phyloP scores from a whole-genome alignment of 208 protist genomes.

The Leishmania lainsoni region DNA sequence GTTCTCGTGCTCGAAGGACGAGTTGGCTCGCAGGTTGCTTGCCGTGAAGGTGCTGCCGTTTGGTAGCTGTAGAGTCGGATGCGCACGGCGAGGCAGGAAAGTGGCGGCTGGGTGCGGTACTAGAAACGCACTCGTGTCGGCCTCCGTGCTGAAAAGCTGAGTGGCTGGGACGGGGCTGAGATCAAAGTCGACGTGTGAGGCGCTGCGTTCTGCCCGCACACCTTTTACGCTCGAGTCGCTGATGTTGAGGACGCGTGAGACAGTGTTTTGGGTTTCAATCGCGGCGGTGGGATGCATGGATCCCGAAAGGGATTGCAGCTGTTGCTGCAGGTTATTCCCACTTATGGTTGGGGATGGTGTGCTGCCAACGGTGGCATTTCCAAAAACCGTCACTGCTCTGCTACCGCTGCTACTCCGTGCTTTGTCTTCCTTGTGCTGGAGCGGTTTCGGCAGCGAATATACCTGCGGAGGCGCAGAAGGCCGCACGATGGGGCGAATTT shows the following conservation, averaged over 20 bases:
- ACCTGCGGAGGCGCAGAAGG: not conserved
- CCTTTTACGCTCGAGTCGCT: slow-evolving; percentile 30
- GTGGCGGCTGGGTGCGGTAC: slow-evolving; percentile 7
- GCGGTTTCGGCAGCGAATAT: not conserved
- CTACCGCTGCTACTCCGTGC: slow-evolving; percentile 7
- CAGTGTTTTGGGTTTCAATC: slow-evolving; percentile 9
- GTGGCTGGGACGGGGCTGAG: slow-evolving; percentile 23
- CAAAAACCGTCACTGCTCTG: slow-evolving; percentile 6
- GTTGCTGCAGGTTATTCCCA: slow-evolving; percentile 8
- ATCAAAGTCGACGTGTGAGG: slow-evolving; percentile 31
- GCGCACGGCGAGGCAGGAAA: slow-evolving; percentile 12
- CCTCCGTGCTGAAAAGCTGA: slow-evolving; percentile 24
- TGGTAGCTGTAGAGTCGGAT: slow-evolving; percentile 26
- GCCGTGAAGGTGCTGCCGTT: slow-evolving; percentile 37
- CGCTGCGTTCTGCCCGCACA: slow-evolving; percentile 16
- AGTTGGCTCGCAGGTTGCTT: slow-evolving; percentile 34
- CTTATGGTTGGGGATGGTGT: slow-evolving; percentile 13
- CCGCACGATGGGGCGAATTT: slow-evolving; percentile 17
- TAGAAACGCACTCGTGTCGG: slow-evolving; percentile 9
- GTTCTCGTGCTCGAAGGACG: slow-evolving; percentile 21
- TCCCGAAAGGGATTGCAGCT: slow-evolving; percentile 5
- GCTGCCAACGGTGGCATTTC: slow-evolving; percentile 1
- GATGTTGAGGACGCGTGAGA: slow-evolving; percentile 29
- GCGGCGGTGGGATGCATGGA: slow-evolving; percentile 6
- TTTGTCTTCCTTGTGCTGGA: not conserved